Base-by-base conservation (phyloP, 192 early-diverging fungal genomes). In the Entomortierella parvispora region DNA sequence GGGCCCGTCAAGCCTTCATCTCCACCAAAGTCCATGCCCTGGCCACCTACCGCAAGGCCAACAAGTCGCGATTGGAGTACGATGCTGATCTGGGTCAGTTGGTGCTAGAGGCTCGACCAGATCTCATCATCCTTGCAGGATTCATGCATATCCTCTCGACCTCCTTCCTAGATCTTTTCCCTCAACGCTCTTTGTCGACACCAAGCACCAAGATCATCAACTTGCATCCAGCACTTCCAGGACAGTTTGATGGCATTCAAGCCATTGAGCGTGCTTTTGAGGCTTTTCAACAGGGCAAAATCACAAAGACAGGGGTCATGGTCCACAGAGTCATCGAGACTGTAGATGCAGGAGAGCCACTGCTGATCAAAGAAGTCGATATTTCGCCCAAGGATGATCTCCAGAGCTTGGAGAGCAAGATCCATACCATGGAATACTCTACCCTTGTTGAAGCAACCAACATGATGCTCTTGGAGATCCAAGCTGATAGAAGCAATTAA, bases 311-410 rank as follows among this genome's bases (percentile, higher is more conserved):
- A 0, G 92, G 92, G 56, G 89, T 90, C 54, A 93, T 93, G 92
- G 92, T 98, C n/a, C 95, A 98, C 79, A 87, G 91, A 58, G 95
- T 96, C 25, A 96, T 98, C 53, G 88, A 93, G 2, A 93, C 93
- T 68, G 96, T 98, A 18, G 96, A 98, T 83, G 84, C 91, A 47
- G 96, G 96, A 14, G 85, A 89, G 62, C 93, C 93, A 3, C 90
- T 98, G 20, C 32, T 94, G 58, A 71, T 89, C 49, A 84, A 89
- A 69, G 82, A 85, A 52, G 83, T 96, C 6, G 90, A 91, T 7
- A 95, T 97, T 59, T 40, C 81, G 12, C 74, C 84, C 31, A 78
- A 60, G 26, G 96, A 98, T 66, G 88, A 85, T 34, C 67, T 96
- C 46, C 87, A 92, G 58, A 82, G 81, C 51, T 69, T 98, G 65